phyloP scores from a whole-genome alignment of 768 basidiomycete species.

The Pleurotus ostreatus region DNA sequence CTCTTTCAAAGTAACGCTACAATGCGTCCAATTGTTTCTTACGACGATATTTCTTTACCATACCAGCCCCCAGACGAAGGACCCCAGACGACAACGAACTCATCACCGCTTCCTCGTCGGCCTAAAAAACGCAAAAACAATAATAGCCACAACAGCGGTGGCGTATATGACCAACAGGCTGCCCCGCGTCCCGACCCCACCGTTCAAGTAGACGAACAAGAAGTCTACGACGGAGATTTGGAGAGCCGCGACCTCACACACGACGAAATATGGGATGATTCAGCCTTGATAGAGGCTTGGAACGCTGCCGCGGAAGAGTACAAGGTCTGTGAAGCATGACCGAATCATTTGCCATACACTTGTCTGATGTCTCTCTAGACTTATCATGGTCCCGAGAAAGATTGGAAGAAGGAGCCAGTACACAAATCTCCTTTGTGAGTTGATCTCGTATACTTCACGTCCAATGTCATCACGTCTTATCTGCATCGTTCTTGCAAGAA shows the following conservation, averaged over 20 bases:
- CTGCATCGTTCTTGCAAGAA: background rate
- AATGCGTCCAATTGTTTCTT: slow-evolving; percentile 45
- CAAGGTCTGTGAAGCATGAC: slow-evolving; percentile 36
- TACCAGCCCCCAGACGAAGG: slow-evolving; percentile 20
- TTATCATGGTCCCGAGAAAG: slow-evolving; percentile 63
- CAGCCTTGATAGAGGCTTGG: slow-evolving; percentile 80
- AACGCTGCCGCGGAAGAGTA: slow-evolving; percentile 82
- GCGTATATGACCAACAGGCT: slow-evolving; percentile 20
- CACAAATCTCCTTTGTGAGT: slow-evolving; percentile 74
- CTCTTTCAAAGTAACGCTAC: no score
- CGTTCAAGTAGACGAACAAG: slow-evolving; percentile 19
- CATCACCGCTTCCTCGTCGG: slow-evolving; percentile 21
- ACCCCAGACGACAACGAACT: slow-evolving; percentile 12
- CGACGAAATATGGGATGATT: slow-evolving; percentile 85
- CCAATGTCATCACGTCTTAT: background rate
- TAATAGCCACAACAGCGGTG: slow-evolving; percentile 29
- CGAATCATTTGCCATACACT: background rate
- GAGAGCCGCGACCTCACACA: slow-evolving; percentile 64
- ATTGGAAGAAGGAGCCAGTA: slow-evolving; percentile 68
- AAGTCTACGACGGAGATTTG: slow-evolving; percentile 34
- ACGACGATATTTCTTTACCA: slow-evolving; percentile 59
- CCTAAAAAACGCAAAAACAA: slow-evolving; percentile 58
- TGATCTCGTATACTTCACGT: background rate
- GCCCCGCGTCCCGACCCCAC: slow-evolving; percentile 15
- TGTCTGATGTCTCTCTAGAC: slow-evolving; percentile 30